These are phyloP conservation scores for Cercospora berteroae DNA, from an alignment of 2,329 filamentous ascomycete species.

Conservation along the genomic window DNA sequence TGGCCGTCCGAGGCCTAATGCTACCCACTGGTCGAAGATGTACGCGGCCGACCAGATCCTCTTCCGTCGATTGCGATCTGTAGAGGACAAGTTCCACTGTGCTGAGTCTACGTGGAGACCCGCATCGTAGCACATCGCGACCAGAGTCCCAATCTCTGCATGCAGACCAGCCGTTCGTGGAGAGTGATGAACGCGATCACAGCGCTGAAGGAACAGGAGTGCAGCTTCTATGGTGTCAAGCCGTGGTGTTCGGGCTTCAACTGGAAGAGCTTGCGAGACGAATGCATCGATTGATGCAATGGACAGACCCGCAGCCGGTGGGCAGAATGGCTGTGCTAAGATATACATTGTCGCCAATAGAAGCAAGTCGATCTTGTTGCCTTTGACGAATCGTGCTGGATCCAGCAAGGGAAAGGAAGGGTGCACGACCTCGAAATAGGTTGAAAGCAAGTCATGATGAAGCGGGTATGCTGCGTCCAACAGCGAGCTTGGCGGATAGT, in stretches of 20 bases:
- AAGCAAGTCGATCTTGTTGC: constrained; percentile 27
- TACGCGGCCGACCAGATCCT: constrained; percentile 28
- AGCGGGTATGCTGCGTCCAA: constrained; percentile 26
- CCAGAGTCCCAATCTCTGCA: constrained; percentile 22
- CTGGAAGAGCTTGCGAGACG: constrained; percentile 24
- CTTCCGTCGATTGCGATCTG: constrained; percentile 22
- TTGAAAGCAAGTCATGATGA: constrained; percentile 26
- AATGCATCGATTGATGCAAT: constrained; percentile 19
- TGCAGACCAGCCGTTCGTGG: constrained; percentile 23
- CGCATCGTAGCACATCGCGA: constrained; percentile 26
- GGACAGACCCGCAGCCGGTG: constrained; percentile 14
- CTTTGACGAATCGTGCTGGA: constrained; percentile 24
- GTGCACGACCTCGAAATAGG: constrained; percentile 29
- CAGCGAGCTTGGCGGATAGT: constrained; percentile 24
- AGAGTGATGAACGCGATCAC: constrained; percentile 19
- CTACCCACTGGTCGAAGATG: constrained; percentile 26
- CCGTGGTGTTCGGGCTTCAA: constrained; percentile 22
- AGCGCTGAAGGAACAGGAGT: constrained; percentile 24
- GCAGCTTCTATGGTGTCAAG: constrained; percentile 26
- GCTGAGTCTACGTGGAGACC: constrained; percentile 26
- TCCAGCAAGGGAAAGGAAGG: constrained; percentile 27
- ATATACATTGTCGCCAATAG: constrained; percentile 27
- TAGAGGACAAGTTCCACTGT: constrained; percentile 22
- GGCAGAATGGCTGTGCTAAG: constrained; percentile 24
- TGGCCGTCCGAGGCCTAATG: constrained; percentile 25